Evolutionary conservation across 768 basidiomycete genomes (phyloP).

Genomic region (Boletus speciosus): DNA sequence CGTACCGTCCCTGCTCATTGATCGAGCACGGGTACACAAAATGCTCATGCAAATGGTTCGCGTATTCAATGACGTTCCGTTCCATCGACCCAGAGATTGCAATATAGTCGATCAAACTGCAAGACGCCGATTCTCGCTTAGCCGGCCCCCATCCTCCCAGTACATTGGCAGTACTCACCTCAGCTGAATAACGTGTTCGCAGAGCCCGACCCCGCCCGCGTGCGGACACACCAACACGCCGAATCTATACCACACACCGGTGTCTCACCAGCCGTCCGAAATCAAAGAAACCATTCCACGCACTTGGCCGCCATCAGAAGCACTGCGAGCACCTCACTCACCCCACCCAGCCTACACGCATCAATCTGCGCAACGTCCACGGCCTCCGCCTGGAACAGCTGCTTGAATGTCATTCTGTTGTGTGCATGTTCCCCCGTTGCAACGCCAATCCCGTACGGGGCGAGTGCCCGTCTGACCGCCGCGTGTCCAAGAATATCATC

Average conservation of each 20-base stretch:
- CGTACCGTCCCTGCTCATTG: conserved; percentile 79
- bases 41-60: conserved; percentile 87
- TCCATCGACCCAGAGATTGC: conserved; percentile 85
- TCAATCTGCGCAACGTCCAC: conserved; percentile 90
- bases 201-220: conserved; percentile 89
- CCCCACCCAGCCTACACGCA: conserved; percentile 84
- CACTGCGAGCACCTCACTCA: conserved; percentile 86
- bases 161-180: conserved; percentile 39
- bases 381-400: conserved; percentile 82
- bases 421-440: conserved; percentile 95
- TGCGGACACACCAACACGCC: conserved; percentile 88
- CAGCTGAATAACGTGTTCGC: conserved; percentile 87
- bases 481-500: conserved; percentile 89
- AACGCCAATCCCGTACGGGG: conserved; percentile 79
- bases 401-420: conserved; percentile 95
- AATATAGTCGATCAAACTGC: conserved; percentile 87
- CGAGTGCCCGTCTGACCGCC: conserved; percentile 71
- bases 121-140: conserved; percentile 12
- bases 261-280: neutral
- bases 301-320: conserved; percentile 88
- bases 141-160: neutral
- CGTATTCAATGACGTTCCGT: conserved; percentile 84
- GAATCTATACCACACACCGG: conserved; percentile 45
- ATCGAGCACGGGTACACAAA: conserved; percentile 84
- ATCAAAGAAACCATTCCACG: conserved; percentile 18